Evolutionary conservation across 1,139 yeast genomes (phyloP).

Genomic region (Suhomyces bolitotheri): DNA sequence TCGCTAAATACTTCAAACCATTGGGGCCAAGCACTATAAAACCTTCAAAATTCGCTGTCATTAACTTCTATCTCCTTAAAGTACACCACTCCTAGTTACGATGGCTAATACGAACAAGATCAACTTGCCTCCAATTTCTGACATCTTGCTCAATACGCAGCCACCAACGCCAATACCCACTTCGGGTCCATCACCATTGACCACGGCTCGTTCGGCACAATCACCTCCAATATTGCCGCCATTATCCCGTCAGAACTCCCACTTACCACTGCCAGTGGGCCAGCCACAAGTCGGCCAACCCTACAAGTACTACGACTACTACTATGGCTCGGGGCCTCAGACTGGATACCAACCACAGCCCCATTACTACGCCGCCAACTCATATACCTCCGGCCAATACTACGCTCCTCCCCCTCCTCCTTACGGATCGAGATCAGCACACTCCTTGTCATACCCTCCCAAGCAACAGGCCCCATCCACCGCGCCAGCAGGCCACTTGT

Average conservation of each 20-base stretch:
- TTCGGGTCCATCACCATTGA: constrained; percentile 1
- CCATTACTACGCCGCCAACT: constrained; percentile 1
- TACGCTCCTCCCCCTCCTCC: constrained; percentile 6
- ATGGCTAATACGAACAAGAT: constrained; percentile 22
- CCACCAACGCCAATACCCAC: constrained; percentile 2
- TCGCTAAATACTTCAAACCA: constrained; percentile 9
- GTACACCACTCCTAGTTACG: constrained; percentile 1
- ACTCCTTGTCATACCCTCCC: neutral
- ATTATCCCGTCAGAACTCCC: constrained; percentile 10
- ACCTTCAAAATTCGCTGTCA: neutral
- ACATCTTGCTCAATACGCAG: constrained; percentile 25
- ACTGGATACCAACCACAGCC: constrained; percentile 4
- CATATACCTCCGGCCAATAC: constrained; percentile 5
- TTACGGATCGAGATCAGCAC: constrained; percentile 6
- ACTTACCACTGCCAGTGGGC: constrained; percentile 9
- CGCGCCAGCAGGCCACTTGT: constrained; percentile 1
- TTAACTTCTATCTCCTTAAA: neutral
- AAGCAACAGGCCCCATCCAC: constrained; percentile 1
- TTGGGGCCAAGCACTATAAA: constrained; percentile 3
- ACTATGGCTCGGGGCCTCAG: constrained; percentile 9
- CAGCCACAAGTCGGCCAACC: constrained; percentile 7
- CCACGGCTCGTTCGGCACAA: constrained; percentile 4
- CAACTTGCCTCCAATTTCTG: constrained; percentile 41
- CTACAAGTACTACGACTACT: constrained; percentile 19
- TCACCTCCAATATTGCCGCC: constrained; percentile 13